Conservation (phyloP, 805 yeast genomes). For the Kodamaea restingae region DNA sequence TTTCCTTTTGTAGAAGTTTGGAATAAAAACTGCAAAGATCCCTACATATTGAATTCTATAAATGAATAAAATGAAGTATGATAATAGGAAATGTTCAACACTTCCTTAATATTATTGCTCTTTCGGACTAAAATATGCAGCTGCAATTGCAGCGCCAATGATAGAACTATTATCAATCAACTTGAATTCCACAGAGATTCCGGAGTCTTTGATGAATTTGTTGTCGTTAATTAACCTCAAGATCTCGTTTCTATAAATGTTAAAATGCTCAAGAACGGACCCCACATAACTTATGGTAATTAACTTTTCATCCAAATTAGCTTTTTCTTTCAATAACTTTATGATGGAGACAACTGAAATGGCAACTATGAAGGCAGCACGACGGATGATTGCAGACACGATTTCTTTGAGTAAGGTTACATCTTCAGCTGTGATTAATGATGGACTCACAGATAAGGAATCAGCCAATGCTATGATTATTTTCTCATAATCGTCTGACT, state of each 20-base stretch:
- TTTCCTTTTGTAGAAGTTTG: too few relatives aligned
- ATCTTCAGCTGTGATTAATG: slow-evolving; percentile 23
- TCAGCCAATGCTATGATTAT: slow-evolving; percentile 19
- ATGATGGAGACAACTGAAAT: slow-evolving; percentile 37
- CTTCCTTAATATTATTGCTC: not conserved
- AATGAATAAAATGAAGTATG: too few relatives aligned
- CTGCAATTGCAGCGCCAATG: slow-evolving; percentile 54
- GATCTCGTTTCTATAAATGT: slow-evolving; percentile 31
- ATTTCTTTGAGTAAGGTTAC: slow-evolving; percentile 25
- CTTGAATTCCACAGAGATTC: slow-evolving; percentile 34
- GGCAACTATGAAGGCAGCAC: slow-evolving; percentile 45
- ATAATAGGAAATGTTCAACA: not conserved
- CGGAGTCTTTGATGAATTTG: slow-evolving; percentile 20
- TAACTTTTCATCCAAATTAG: slow-evolving; percentile 16
- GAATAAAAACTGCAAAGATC: too few relatives aligned
- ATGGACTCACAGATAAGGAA: slow-evolving; percentile 13
- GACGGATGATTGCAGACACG: slow-evolving; percentile 34
- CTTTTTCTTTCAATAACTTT: slow-evolving; percentile 24
- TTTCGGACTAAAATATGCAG: slow-evolving; percentile 26
- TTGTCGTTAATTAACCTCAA: slow-evolving; percentile 19
- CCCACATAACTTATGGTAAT: slow-evolving; percentile 46
- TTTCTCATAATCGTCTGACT: slow-evolving; percentile 17
- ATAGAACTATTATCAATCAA: slow-evolving; percentile 45
- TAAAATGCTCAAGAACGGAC: slow-evolving; percentile 45
- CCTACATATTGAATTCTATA: too few relatives aligned